Base-by-base conservation (phyloP, 345 rosid genomes). In the Eucalyptus sideroxylon region DNA sequence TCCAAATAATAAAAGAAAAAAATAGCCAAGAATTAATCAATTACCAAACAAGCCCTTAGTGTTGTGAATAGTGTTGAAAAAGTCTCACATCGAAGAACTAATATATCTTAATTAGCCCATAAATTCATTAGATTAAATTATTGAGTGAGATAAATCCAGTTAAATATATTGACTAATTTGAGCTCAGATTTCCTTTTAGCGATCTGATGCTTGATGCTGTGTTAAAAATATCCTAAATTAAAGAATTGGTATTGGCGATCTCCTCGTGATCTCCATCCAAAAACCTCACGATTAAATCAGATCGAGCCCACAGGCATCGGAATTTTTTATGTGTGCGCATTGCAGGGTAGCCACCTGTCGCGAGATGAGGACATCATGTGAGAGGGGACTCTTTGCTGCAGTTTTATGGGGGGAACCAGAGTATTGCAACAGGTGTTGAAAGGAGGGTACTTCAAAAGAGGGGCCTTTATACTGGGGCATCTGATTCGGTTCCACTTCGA, bases 71-170 rank as follows among this genome's bases (percentile, higher is more conserved):
- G 77, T n/a, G 2, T 65, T 31, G 2, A 2, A 1, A 65, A 65
- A n/a, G 1, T 65, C 37, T 65, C 19, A 7, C 6, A 0, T 65
- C 0, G 0, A n/a, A n/a, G 0, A 65, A 65, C 8, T 65, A n/a
- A 16, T 16, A 13, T 27, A 30, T 30, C 34, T 62, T 13, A 27
- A 62, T 44, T 44, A 9, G 8, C 8, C 9, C 8, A 7, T 44
- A 44, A 44, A 44, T 44, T 44, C 1, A 44, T 44, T 0, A 1
- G 1, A 16, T 65, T 65, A 65, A 65, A 4, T 30, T 13, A 27
- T 30, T 4, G 0, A 62, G 17, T 6, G 31, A 60, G 15, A 27
- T 62, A 27, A 0, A 27, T 34, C 7, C 4, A 9, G 5, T 1
- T 5, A 5, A 11, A 34, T 34, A 19, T 0, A 17, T 34, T 0